Percentiles rank a stretch among this genome's conserved stretches.
Conservation (phyloP, 2,329 filamentous ascomycete genomes). For the Clarireedia homoeocarpa region DNA sequence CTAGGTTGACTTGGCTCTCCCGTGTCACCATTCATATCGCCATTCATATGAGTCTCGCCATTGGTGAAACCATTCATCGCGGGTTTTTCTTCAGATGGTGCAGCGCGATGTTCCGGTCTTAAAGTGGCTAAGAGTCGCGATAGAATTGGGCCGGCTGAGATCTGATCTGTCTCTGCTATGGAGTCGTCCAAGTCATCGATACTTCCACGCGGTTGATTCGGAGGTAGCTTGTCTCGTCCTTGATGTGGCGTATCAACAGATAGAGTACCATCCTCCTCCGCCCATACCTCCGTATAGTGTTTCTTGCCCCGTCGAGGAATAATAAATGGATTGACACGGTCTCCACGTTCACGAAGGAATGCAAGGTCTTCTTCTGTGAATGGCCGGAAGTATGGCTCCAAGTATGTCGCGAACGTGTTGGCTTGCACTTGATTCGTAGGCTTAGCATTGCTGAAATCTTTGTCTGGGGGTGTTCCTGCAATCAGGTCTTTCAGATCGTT, state of each 20-base stretch:
- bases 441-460: conserved; percentile 92
- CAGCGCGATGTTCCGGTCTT: conserved; percentile 62
- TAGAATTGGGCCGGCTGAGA: conserved; percentile 82
- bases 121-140: conserved; percentile 73
- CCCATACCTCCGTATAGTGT: conserved; percentile 87
- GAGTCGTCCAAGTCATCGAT: conserved; percentile 85
- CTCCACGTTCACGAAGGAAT: conserved; percentile 83
- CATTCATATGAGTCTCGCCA: conserved; percentile 38
- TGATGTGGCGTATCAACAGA: conserved; percentile 59
- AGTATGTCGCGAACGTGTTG: conserved; percentile 83
- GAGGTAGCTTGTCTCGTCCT: conserved; percentile 57
- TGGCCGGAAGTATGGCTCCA: conserved; percentile 84
- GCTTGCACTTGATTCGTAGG: conserved; percentile 91
- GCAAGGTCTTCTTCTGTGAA: conserved; percentile 91
- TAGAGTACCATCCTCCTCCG: conserved; percentile 82
- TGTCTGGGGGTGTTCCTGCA: conserved; percentile 82
- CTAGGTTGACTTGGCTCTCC: conserved; percentile 23
- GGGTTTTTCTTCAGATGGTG: conserved; percentile 48
- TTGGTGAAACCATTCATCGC: conserved; percentile 45
- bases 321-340: conserved; percentile 74
- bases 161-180: conserved; percentile 76
- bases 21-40: conserved; percentile 34
- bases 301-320: conserved; percentile 79
- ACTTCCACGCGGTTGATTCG: conserved; percentile 75
- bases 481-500: conserved; percentile 78